Conservation (phyloP, 345 rosid species). For the Triadica sebifera region DNA sequence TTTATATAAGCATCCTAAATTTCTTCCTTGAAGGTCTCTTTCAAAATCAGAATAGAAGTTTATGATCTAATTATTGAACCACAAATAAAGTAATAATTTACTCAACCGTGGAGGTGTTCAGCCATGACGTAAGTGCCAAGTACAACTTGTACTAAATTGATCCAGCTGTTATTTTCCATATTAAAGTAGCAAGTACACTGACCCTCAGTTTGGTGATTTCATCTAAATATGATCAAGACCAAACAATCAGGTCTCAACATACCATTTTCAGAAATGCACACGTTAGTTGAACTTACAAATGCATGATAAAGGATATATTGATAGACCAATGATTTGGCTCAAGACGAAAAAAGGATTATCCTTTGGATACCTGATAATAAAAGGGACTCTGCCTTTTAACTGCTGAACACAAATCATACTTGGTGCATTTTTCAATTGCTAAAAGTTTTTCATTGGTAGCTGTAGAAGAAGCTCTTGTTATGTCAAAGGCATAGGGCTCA, state of each 20-base stretch:
- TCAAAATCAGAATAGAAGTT: neutral
- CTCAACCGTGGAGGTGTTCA: neutral
- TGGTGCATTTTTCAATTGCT: conserved; percentile 49
- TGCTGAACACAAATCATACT: conserved; percentile 82
- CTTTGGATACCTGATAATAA: conserved; percentile 66
- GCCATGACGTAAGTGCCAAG: neutral
- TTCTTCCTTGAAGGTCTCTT: neutral
- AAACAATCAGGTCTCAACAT: neutral
- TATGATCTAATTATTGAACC: neutral
- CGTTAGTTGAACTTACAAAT: neutral
- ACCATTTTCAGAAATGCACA: neutral
- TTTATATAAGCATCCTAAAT: neutral
- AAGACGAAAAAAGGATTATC: neutral
- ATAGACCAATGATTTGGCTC: neutral
- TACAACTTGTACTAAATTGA: neutral
- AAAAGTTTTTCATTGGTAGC: conserved; percentile 35
- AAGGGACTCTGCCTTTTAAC: conserved; percentile 88
- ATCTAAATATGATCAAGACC: neutral
- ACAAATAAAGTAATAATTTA: neutral
- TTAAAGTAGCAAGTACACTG: neutral
- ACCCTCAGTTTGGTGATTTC: neutral
- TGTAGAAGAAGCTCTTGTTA: conserved; percentile 27
- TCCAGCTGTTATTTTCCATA: neutral
- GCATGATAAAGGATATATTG: neutral
- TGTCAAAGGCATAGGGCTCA: conserved; percentile 70